Conservation (phyloP, 768 basidiomycete species). For the Gyrodon lividus region DNA sequence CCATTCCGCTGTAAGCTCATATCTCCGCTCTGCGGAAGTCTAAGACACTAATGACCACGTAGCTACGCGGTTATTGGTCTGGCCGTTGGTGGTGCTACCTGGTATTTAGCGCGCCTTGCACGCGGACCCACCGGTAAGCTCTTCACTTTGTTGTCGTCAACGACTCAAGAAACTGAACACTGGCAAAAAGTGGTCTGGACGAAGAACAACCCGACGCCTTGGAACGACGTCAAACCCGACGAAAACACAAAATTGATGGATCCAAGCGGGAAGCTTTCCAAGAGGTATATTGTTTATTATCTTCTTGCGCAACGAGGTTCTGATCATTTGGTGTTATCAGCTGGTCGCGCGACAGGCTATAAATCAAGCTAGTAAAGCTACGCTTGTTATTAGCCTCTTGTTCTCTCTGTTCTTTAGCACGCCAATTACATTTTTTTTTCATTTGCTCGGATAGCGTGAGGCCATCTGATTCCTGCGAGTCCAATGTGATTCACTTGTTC, state of each 20-base stretch:
- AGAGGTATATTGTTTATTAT: slow-evolving; percentile 40
- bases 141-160: not conserved
- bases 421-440: slow-evolving; percentile 19
- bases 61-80: slow-evolving; percentile 52
- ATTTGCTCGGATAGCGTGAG: slow-evolving; percentile 4
- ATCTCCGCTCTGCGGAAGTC: slow-evolving; percentile 5
- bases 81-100: slow-evolving; percentile 55
- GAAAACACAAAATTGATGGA: slow-evolving; percentile 71
- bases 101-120: slow-evolving; percentile 69
- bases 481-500: slow-evolving; percentile 4
- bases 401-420: slow-evolving; percentile 18
- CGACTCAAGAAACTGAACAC: not conserved
- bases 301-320: not conserved
- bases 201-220: slow-evolving; percentile 80
- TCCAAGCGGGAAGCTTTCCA: slow-evolving; percentile 73
- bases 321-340: slow-evolving; percentile 36
- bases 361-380: slow-evolving; percentile 14
- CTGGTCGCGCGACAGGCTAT: slow-evolving; percentile 77
- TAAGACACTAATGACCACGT: slow-evolving; percentile 11
- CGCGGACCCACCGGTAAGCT: slow-evolving; percentile 50
- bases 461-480: not conserved
- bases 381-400: not conserved
- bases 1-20: slow-evolving; percentile 46
- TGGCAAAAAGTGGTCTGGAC: slow-evolving; percentile 53
- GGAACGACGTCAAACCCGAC: slow-evolving; percentile 75